Base-by-base conservation (phyloP, 495 filamentous ascomycete species). In the Aspergillus ellipticus region DNA sequence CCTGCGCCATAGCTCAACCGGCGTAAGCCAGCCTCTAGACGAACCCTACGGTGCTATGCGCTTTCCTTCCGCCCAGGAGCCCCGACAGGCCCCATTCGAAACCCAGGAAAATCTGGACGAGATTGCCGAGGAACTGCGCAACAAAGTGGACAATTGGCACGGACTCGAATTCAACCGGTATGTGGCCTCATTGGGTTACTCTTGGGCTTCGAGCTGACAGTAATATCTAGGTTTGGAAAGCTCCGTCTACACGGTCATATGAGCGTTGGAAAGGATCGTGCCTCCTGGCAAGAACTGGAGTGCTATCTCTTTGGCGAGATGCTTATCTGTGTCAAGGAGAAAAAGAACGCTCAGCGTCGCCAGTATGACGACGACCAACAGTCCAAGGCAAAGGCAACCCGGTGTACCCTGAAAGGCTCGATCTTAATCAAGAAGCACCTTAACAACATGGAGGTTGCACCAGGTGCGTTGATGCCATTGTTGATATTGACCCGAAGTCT, bases 251-350 rank as follows among this genome's bases (percentile, higher is more conserved):
- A 96, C 64, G 94, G 92, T 42, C 92, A 89, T 15, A 86, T 97
- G 58, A 85, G 88, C 52, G 94, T 99, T 19, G 94, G 95, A 59
- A 99, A 97, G 63, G 94, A 99, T 68, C 90, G 91, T 59, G 82
- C 94, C 61, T 92, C 94, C 11, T 99, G 94, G 94, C 94, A 99
- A 75, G 95, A 99, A 66, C 72, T 99, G 51, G 92, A 97, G 68
- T 99, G 95, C 69, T 99, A 89, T 72, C 81, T 99, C 19, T 99
- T 97, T 66, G 89, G 87, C 3, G 94, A 97, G 72, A 99, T 99
- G 94, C 91, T 99, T 50, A 99, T 99, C 59, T 99, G 94, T 68
- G 91, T 97, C 56, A 99, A 97, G 72, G 94, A 97, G 66, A 97
- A 96, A 81, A 95, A 92, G 70, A 70, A 78, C 22, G 59, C 75